Evolutionary conservation across 179 eudicot genomes (phyloP).

Genomic region (Silene vulgaris): DNA sequence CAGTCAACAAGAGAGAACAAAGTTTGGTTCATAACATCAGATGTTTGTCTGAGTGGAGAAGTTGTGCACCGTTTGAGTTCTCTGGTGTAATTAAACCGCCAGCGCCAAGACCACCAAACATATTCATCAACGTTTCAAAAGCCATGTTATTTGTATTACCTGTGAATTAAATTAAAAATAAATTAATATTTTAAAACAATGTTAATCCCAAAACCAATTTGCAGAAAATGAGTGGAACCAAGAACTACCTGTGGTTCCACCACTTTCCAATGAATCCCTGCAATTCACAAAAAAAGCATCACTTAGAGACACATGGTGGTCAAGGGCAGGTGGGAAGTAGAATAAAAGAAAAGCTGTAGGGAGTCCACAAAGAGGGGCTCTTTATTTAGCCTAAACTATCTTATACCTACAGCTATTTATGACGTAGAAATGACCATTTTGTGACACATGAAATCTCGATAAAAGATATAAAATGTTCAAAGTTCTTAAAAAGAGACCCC

Average conservation of each 20-base stretch:
- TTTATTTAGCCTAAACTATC: neutral
- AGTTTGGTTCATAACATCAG: neutral
- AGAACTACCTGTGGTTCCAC: slow-evolving; percentile 54
- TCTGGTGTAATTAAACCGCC: slow-evolving; percentile 64
- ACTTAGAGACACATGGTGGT: neutral
- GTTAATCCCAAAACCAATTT: neutral
- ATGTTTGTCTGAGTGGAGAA: slow-evolving; percentile 1
- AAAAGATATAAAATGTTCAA: no score
- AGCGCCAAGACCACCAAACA: slow-evolving; percentile 94
- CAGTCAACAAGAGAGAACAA: slow-evolving; percentile 6
- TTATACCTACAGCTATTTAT: neutral
- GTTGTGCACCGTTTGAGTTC: slow-evolving; percentile 45
- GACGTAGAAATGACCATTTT: neutral
- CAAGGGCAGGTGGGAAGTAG: neutral
- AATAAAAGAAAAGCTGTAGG: neutral
- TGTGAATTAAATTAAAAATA: slow-evolving; percentile 16
- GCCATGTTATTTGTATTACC: slow-evolving; percentile 50
- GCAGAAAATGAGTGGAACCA: neutral
- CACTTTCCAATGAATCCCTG: slow-evolving; percentile 64
- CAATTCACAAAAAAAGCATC: slow-evolving; percentile 8
- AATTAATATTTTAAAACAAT: neutral
- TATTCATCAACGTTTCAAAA: slow-evolving; percentile 78
- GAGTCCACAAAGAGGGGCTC: neutral
- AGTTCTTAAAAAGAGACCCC: neutral
- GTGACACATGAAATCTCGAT: neutral